A percentile compares a stretch with the other conserved stretches of the same genome.
These are phyloP conservation scores for Xylaria sp. DNA, from an alignment of 2,329 filamentous ascomycete genomes.

Conservation along the genomic window DNA sequence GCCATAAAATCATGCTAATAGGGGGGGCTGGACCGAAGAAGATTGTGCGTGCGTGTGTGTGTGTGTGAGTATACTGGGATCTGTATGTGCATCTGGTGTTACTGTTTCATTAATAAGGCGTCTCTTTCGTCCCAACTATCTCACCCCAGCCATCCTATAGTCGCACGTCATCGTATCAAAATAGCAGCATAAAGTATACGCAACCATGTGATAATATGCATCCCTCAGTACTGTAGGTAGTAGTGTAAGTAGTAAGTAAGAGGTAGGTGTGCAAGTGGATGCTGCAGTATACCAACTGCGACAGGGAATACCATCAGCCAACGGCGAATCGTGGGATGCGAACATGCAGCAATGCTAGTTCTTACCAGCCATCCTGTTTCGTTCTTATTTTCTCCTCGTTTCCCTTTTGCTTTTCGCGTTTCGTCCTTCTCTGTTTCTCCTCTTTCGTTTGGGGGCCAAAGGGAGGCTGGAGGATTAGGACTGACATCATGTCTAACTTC, in stretches of 20 bases:
- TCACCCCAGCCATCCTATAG: constrained; percentile 22
- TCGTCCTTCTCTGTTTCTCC: background rate
- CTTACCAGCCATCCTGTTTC: constrained; percentile 14
- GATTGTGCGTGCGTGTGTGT: no score
- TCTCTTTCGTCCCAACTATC: constrained; percentile 14
- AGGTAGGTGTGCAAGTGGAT: background rate
- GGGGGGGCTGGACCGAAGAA: constrained; percentile 14
- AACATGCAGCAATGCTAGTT: constrained; percentile 16
- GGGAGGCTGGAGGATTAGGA: constrained; percentile 9
- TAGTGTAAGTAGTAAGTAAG: no score
- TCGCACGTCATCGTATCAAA: constrained; percentile 30
- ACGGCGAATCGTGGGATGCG: constrained; percentile 21
- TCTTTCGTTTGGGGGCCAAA: constrained; percentile 11
- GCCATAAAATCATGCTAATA: constrained; percentile 7
- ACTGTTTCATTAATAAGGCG: constrained; percentile 24
- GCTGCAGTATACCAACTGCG: constrained; percentile 5
- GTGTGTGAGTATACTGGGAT: no score
- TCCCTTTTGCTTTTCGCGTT: constrained; percentile 4
- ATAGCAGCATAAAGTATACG: constrained; percentile 34
- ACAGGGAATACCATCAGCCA: constrained; percentile 22
- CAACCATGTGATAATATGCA: constrained; percentile 18
- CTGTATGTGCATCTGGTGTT: constrained; percentile 8
- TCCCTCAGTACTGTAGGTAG: constrained; percentile 14
- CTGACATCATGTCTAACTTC: background rate
- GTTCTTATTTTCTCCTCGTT: background rate